Evolutionary conservation across 2,329 filamentous ascomycete genomes (phyloP), one percentile per base, ranked within the genome.

Genomic region (Penicillium sp.): DNA sequence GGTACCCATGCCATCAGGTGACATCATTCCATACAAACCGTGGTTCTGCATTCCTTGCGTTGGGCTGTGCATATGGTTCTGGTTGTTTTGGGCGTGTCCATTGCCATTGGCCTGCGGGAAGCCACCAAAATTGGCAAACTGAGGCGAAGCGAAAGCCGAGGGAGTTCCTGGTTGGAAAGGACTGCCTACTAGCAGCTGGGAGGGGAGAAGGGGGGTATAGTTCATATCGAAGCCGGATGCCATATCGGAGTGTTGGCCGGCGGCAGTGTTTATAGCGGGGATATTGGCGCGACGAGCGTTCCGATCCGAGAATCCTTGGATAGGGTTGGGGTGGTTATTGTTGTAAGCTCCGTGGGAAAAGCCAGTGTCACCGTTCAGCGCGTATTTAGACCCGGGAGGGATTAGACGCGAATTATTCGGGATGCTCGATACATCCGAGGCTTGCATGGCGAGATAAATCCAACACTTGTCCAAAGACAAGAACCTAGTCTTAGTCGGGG

Each of bases 111-210:
- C 80, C 66, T 87, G 85, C 68, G 92, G 85, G 77, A 94, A 96
- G 61, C 82, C 86, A 59, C 87, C 85, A 73, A 94, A 88, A 73
- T 84, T 92, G 75, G 94, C 89, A 77, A 97, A 99, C 74, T 97
- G 93, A 39, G 93, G 89, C 65, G 90, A 96, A 61, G 88, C 87
- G 77, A 97, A 97, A 38, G 90, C 88, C 35, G 89, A 90, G 4
- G 93, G 93, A 6, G 91, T 96, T 42, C 93, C 94, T 15, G 94
- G 92, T 78, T 97, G 94, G 78, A 97, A 97, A 19, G 94, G 94
- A 76, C 92, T 97, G 48, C 94, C 94, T 50, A 97, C 88, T 27
- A 99, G 86, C 68, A 99, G 82, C 78, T 97, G 91, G 35, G 93
- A 97, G 36, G 94, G 94, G 38, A 99, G 86, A 65, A 99, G 84